Evolutionary conservation across 768 basidiomycete species (phyloP), one percentile per base, ranked within the genome.

Genomic region (Leccinellum luteum): DNA sequence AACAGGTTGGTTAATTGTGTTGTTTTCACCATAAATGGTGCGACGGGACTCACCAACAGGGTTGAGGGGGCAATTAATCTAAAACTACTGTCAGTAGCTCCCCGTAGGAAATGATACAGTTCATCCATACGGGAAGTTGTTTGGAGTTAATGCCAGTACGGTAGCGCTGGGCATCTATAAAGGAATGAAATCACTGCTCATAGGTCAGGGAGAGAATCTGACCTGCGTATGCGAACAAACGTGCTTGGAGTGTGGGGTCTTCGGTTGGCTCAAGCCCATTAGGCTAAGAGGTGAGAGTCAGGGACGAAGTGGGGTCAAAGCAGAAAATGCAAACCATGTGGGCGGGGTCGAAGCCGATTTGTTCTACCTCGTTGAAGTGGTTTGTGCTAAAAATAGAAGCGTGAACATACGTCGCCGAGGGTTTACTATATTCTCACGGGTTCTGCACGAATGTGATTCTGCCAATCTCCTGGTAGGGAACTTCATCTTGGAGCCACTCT

Each of bases 191-290:
- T 9, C 23, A 7, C 19, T 23, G n/a, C 38, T 21, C 4, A 45
- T 14, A 44, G 50, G 9, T 10, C 3, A n/a, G n/a, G n/a, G 21
- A 12, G 7, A 21, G 9, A 34, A 45, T 52, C 69, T 59, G 62
- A 74, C 80, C 81, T 44, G 77, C 78, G 64, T 86, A 85, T 1
- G 81, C 78, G 71, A 84, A 85, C 52, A 85, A 70, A 32, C 83
- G 79, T 17, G 77, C 75, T 67, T 85, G 84, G 21, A 85, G 76
- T 43, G 81, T 81, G 2, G 83, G 84, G 67, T 85, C 84, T 48
- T 80, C 81, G 0, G 76, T 78, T 6, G 82, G 75, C 68, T 81
- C 83, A 61, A 75, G 71, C 15, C 76, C 76, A 56, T 69, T 58
- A 12, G 64, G 64, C 64, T 65, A 21, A 47, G 43, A 10, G 4